Evolutionary conservation across 1,139 yeast genomes (phyloP), one percentile per base, ranked within the genome.

Genomic region (Scheffersomyces parashehatae): DNA sequence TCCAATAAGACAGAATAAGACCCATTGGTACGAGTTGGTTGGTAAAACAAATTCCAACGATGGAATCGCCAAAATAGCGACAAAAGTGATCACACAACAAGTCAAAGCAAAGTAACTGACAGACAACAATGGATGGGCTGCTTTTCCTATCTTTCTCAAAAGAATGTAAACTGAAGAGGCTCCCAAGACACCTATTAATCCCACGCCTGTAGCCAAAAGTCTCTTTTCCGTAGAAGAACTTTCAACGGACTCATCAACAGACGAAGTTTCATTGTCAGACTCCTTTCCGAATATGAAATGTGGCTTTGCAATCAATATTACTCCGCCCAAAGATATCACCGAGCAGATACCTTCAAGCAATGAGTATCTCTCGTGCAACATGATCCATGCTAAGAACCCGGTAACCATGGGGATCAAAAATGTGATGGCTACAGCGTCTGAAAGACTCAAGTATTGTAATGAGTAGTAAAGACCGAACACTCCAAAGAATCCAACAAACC

Each of bases 241-340:
- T 48, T 74, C 79, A 20, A 70, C 57, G 1, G 64, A 46, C 36
- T 70, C 76, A 44, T 62, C 62, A 8, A 36, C 50, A 6, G 55
- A 55, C 7, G 51, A 51, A 8, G 64, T 54, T 39, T 67, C 75
- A 9, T 60, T 45, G 13, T 65, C 67, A 9, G 68, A 61, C 29
- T 52, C 59, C n/a, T 51, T 43, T 1, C 88, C 87, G 57, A 87
- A 82, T 29, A 88, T 53, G 51, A 85, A 85, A n/a, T 79, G 67
- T 0, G 97, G 97, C 56, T 89, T 81, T 1, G 96, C 93, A 52
- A 90, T 87, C 24, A 89, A 65, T 1, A 89, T 52, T 2, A 90
- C 97, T 1, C 97, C 97, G 1, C 72, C 58, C 16, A 90, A 70
- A 0, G 96, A 87, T 3, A 83, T 62, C 0, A 83, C 12, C 1